Percentiles rank a stretch among this genome's conserved stretches.
These are phyloP conservation scores for Apophysomyces ossiformis DNA, from an alignment of 371 early-diverging fungal species.

Conservation along the genomic window DNA sequence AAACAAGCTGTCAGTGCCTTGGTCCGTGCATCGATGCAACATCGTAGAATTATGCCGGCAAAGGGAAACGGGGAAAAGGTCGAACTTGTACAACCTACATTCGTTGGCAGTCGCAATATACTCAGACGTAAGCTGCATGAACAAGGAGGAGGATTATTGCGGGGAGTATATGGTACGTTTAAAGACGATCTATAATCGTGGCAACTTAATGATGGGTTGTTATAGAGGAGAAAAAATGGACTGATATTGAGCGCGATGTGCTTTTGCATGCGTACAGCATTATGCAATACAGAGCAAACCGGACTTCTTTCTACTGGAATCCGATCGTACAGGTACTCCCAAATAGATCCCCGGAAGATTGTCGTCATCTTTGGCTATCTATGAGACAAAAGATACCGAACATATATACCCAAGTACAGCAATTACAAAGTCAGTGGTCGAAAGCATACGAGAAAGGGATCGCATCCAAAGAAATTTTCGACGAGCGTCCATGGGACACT, in stretches of 20 bases:
- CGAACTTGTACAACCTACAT: constrained; percentile 12
- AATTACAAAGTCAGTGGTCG: constrained; percentile 19
- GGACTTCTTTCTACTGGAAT: constrained; percentile 16
- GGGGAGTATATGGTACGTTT: not conserved
- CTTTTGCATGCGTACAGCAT: constrained; percentile 23
- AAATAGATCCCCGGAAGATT: not conserved
- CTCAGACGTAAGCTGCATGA: constrained; percentile 2
- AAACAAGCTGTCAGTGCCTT: constrained; percentile 4
- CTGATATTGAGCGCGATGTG: constrained; percentile 13
- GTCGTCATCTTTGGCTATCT: constrained; percentile 12
- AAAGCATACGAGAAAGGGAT: constrained; percentile 18
- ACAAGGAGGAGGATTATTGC: not conserved
- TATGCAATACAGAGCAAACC: constrained; percentile 18
- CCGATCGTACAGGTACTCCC: constrained; percentile 21
- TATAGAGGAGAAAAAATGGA: constrained; percentile 9
- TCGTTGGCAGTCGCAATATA: constrained; percentile 19
- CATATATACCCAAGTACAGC: constrained; percentile 1
- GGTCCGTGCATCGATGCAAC: not conserved
- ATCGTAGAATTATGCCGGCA: not conserved
- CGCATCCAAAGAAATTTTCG: constrained; percentile 12
- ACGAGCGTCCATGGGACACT: constrained; percentile 26
- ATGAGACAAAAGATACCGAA: constrained; percentile 6
- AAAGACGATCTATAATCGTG: not conserved
- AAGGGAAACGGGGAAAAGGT: not conserved
- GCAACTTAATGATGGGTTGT: not conserved